Evolutionary conservation across 768 basidiomycete species (phyloP).

Genomic region (Xerocomellus chrysenteron): DNA sequence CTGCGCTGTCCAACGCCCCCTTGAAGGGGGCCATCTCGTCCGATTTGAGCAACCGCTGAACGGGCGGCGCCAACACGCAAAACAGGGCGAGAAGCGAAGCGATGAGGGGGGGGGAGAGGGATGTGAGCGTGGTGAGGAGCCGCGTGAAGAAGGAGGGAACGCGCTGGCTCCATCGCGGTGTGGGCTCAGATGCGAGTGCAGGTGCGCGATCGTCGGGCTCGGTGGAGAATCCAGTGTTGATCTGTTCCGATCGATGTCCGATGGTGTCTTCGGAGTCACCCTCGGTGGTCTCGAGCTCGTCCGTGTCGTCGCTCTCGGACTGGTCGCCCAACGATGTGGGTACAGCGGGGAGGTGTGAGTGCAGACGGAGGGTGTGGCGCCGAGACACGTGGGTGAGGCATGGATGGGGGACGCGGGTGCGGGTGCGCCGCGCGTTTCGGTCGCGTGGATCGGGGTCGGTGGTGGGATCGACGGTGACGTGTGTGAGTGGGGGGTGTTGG

Average conservation of each 20-base stretch:
- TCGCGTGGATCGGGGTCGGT: not conserved
- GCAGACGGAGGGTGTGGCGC: not conserved
- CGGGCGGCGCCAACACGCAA: constrained; percentile 71
- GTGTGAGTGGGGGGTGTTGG: not conserved
- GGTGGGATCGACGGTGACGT: not conserved
- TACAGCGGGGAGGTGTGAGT: constrained; percentile 21
- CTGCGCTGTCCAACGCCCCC: constrained; percentile 63
- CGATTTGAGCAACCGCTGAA: constrained; percentile 67
- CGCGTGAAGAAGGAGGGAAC: not conserved
- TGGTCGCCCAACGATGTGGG: constrained; percentile 25
- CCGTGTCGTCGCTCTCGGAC: constrained; percentile 23
- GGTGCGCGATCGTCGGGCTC: constrained; percentile 11
- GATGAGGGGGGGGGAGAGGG: constrained; percentile 90
- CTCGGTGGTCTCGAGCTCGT: constrained; percentile 16
- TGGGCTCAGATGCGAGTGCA: not conserved
- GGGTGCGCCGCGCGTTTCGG: not conserved
- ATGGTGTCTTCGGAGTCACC: constrained; percentile 25
- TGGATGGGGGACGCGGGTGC: not conserved
- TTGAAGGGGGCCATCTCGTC: constrained; percentile 63
- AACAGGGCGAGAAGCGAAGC: constrained; percentile 72
- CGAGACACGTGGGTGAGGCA: not conserved
- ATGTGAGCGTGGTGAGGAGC: constrained; percentile 30
- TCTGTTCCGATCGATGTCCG: constrained; percentile 1
- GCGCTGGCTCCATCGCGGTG: constrained; percentile 5
- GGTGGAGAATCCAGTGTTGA: constrained; percentile 12